Conservation (phyloP, 2,329 filamentous ascomycete genomes). For the Penicillium vulpinum region DNA sequence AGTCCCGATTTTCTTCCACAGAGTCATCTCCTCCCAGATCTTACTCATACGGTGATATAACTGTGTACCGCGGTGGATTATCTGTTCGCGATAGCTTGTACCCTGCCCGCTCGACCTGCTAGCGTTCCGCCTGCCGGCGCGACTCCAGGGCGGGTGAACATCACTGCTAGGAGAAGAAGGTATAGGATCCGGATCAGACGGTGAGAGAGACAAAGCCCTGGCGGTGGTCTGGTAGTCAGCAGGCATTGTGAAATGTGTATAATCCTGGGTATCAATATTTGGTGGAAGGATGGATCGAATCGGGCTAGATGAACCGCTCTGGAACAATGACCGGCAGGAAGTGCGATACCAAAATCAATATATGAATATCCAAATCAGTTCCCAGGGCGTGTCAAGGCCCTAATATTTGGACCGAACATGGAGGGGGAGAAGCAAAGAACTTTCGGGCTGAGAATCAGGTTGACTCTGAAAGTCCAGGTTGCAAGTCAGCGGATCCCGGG, state of each 20-base stretch:
- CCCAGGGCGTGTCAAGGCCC: slow-evolving; percentile 24
- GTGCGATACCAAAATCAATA: neutral
- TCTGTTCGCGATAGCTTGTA: slow-evolving; percentile 38
- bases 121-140: slow-evolving; percentile 44
- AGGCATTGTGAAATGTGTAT: slow-evolving; percentile 36
- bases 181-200: slow-evolving; percentile 45
- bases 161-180: slow-evolving; percentile 47
- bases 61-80: slow-evolving; percentile 40
- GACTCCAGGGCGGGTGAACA: slow-evolving; percentile 55
- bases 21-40: slow-evolving; percentile 43
- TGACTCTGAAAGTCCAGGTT: slow-evolving; percentile 5
- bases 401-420: slow-evolving; percentile 19
- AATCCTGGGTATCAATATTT: slow-evolving; percentile 4
- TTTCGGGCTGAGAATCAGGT: slow-evolving; percentile 6
- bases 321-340: slow-evolving; percentile 10
- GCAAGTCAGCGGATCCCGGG: slow-evolving; percentile 11
- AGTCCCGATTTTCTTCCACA: slow-evolving; percentile 63
- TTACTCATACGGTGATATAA: slow-evolving; percentile 34
- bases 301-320: slow-evolving; percentile 1
- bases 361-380: neutral
- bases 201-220: slow-evolving; percentile 55
- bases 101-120: slow-evolving; percentile 36
- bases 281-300: slow-evolving; percentile 7
- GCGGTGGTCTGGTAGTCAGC: slow-evolving; percentile 54
- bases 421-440: slow-evolving; percentile 3